Conservation (phyloP, 192 early-diverging fungal species). For the Entomortierella parvispora region DNA sequence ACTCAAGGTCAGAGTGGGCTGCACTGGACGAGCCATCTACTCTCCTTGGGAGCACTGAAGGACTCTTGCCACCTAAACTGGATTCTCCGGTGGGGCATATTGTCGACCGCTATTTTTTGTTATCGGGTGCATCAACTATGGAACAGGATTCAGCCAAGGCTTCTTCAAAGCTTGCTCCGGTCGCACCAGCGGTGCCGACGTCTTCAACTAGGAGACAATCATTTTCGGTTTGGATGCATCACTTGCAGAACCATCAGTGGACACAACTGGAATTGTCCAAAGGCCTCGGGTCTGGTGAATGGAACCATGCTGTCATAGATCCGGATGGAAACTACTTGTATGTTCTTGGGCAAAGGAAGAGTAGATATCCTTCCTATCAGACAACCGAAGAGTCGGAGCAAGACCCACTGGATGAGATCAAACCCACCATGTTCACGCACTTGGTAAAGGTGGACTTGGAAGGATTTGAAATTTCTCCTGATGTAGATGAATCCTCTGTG, state of each 20-base stretch:
- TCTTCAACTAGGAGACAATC: background rate
- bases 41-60: conserved; percentile 7
- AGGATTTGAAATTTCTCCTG: conserved; percentile 37
- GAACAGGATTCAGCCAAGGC: background rate
- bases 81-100: conserved; percentile 24
- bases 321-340: conserved; percentile 27
- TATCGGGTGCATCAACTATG: conserved; percentile 14
- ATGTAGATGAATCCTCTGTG: conserved; percentile 34
- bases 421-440: conserved; percentile 14
- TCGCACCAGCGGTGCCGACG: background rate
- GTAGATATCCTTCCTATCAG: background rate
- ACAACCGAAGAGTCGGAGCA: no score
- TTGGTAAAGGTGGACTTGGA: conserved; percentile 40
- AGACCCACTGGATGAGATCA: background rate
- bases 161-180: background rate
- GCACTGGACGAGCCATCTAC: conserved; percentile 14
- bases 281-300: conserved; percentile 15
- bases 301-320: conserved; percentile 34
- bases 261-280: conserved; percentile 47
- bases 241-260: conserved; percentile 46
- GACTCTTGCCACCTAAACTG: conserved; percentile 25
- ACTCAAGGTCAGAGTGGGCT: conserved; percentile 37
- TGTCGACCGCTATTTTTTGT: conserved; percentile 25
- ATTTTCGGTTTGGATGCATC: conserved; percentile 43
- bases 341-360: conserved; percentile 16